Base-by-base conservation (phyloP, 208 protist species). In the Leishmania braziliensis region DNA sequence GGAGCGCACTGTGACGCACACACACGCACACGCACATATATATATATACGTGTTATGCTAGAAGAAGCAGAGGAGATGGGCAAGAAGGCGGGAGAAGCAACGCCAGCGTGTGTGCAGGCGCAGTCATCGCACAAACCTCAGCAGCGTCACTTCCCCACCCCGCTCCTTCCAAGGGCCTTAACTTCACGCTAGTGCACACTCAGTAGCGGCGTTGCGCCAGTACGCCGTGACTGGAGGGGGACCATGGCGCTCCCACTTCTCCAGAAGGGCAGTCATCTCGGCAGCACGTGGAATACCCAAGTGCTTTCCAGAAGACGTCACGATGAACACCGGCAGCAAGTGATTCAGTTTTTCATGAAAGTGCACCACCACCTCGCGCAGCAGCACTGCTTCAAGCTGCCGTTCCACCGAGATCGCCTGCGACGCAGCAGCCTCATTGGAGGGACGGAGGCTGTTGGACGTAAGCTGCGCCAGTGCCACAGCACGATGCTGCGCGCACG, bases 331-430 rank as follows among this genome's bases (percentile, higher is more conserved):
- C 2, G 78, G 85, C 39, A 81, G 72, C 39, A 97, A 81, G 5
- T 85, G 75, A 39, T 56, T 75, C 66, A 97, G 83, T 80, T 97
- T 97, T 75, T 96, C 92, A 20, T 91, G 91, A 72, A 85, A 92
- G 80, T 97, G 94, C 26, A 80, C 80, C 51, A 74, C 81, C 9
- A 97, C 93, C 58, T 93, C 78, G 43, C 83, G 65, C 63, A 96
- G 83, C 66, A 93, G 77, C 33, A 53, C 68, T 66, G 79, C 60
- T 76, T 94, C 86, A 51, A 86, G 63, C 48, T 78, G 51, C 43
- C 48, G n/a, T 43, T 77, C 71, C 29, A 62, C 39, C 56, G 43
- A 46, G 68, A 43, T 12, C 16, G 36, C n/a, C 9, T 18, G 14
- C 29, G 66, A 33, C 20, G 33, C 65, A 3, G 80, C 39, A 5